These are phyloP conservation scores for Cladosporium oxysporum DNA, from an alignment of 2,329 filamentous ascomycete species.

Conservation along the genomic window DNA sequence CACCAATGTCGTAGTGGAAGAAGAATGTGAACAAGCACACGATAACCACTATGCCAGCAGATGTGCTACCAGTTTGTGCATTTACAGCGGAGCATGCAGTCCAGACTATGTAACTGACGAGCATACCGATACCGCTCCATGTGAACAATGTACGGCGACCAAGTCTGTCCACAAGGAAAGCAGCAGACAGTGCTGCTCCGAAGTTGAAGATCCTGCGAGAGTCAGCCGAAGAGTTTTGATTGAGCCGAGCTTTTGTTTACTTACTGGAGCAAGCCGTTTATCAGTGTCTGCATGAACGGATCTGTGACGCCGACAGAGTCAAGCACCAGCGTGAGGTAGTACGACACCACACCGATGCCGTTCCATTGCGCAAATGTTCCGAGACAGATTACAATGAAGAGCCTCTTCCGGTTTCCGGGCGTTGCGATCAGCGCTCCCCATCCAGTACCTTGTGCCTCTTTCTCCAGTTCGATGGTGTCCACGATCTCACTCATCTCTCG, in stretches of 20 bases:
- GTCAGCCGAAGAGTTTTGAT: not conserved
- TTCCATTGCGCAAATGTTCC: conserved; percentile 36
- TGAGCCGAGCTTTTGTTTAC: not conserved
- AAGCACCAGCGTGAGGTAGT: conserved; percentile 35
- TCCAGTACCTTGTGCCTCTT: conserved; percentile 5
- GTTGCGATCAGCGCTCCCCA: conserved; percentile 52
- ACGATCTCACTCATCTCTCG: conserved; percentile 63
- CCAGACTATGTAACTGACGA: conserved; percentile 51
- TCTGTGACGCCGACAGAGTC: conserved; percentile 36
- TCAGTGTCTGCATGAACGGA: conserved; percentile 31
- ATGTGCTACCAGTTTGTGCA: conserved; percentile 39
- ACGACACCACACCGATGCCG: conserved; percentile 15
- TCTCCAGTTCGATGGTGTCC: conserved; percentile 48
- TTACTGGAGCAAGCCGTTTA: conserved; percentile 37
- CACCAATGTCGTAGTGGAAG: conserved; percentile 60
- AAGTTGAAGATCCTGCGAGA: conserved; percentile 44
- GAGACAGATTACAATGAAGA: conserved; percentile 46
- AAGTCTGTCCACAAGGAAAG: conserved; percentile 43
- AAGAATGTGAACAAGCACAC: conserved; percentile 63
- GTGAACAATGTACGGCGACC: conserved; percentile 48
- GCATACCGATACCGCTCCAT: conserved; percentile 53
- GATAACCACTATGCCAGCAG: conserved; percentile 44
- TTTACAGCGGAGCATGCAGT: conserved; percentile 51
- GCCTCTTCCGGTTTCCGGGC: conserved; percentile 54
- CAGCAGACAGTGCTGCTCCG: conserved; percentile 41